Base-by-base conservation (phyloP, 2,329 filamentous ascomycete genomes). In the Aspergillus amoenus region DNA sequence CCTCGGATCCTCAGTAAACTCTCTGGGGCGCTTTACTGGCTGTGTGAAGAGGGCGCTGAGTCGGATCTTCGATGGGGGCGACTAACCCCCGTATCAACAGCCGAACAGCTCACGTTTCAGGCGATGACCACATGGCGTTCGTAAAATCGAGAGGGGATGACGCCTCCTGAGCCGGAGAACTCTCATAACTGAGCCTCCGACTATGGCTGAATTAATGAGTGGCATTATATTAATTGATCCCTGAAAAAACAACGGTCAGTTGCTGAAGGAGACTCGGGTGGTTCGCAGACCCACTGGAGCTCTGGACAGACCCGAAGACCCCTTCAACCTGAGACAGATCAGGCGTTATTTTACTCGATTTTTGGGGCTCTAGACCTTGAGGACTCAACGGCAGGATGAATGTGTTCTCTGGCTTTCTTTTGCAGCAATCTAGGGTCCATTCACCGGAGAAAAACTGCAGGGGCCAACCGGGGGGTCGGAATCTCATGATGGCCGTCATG, bases 401-500 rank as follows among this genome's bases (percentile, higher is more conserved):
- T 49, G 30, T 12, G 18, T n/a, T 39, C n/a, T 5, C 13, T 32
- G 22, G 21, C 6, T 44, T 34, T 37, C 13, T 11, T 11, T 11
- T n/a, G 15, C n/a, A 8, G 11, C 4, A 44, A 44, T 13, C 49
- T 42, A 40, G 32, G 51, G 15, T 21, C 30, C 32, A 40, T 17
- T 21, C 18, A 27, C 17, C 11, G n/a, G 21, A 47, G 11, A 24
- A 17, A 15, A 9, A 34, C 27, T 21, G 12, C 4, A 46, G 15
- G 22, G n/a, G 44, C 24, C 44, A 32, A n/a, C 24, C 17, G 11
- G 13, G 11, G 43, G n/a, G 9, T 27, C 48, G 30, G 27, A 17
- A 50, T 21, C 49, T 50, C 44, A 53, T 63, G 62, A 58, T 63
- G 61, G 57, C 52, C 55, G 55, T 63, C 42, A 64, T 63, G 63